A percentile compares a stretch with the other conserved stretches of the same genome.
Evolutionary conservation across 768 basidiomycete species (phyloP).

Genomic region (Lactarius pseudohatsudake): DNA sequence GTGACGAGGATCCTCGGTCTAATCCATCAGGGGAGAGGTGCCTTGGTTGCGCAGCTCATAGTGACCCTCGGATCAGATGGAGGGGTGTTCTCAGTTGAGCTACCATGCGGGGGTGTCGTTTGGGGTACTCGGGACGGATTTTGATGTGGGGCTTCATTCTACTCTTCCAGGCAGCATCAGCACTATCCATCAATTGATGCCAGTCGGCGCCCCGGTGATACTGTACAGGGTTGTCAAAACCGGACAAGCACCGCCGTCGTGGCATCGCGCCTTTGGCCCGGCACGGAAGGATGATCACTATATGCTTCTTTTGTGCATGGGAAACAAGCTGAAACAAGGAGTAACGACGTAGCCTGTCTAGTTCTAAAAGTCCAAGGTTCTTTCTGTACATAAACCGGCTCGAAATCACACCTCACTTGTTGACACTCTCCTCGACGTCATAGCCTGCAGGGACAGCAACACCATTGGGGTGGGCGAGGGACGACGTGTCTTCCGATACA

Average conservation of each 20-base stretch:
- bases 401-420: conserved; percentile 5
- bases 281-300: not conserved
- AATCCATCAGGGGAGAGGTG: not conserved
- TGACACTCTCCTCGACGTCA: conserved; percentile 4
- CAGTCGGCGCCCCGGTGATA: not conserved
- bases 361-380: not conserved
- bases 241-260: not conserved
- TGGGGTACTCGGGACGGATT: conserved; percentile 13
- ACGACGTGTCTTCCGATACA: not conserved
- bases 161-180: not conserved
- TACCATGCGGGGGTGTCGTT: not conserved
- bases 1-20: not conserved
- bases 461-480: not conserved
- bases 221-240: not conserved
- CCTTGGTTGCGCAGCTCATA: not conserved
- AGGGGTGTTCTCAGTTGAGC: not conserved
- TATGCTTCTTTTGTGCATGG: not conserved
- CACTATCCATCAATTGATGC: not conserved
- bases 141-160: conserved; percentile 15
- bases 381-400: not conserved
- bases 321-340: not conserved
- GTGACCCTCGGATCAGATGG: conserved; percentile 2
- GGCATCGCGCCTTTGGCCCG: not conserved
- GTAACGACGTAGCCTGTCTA: not conserved
- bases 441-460: conserved; percentile 8